Base-by-base conservation (phyloP, 345 rosid species). In the Barbarea vulgaris region DNA sequence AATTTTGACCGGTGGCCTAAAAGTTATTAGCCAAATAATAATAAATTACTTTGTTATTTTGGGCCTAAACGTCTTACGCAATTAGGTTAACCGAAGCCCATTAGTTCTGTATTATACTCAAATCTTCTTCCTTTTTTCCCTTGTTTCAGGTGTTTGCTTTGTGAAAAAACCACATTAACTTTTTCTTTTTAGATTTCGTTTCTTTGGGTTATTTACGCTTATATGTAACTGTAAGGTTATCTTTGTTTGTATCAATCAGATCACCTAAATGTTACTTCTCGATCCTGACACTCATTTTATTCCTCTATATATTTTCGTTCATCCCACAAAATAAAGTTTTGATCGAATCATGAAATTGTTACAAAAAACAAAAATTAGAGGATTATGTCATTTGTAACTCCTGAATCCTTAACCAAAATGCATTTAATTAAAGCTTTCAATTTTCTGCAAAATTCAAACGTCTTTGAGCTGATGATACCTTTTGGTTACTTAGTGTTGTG, bases 401-500 rank as follows among this genome's bases (percentile, higher is more conserved):
- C 70, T 42, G 44, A 41, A 17, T 54, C 47, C 37, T 53, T 37
- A 37, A 39, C 46, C n/a, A 24, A 31, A 64, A 46, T 9, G 15
- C 47, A 41, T n/a, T 39, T 37, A 24, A 14, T 6, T 14, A 6
- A 33, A 48, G 39, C 37, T 51, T 1, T 27, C 19, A 1, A 5
- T 12, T 51, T 22, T 52, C 70, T 61, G 64, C 64, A 69, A 69
- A 69, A 41, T 11, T 61, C 70, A 52, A 39, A 51, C 27, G 51
- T 36, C 52, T n/a, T 48, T 75, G 64, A 57, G 55, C 37, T 59
- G 70, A 61, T 54, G 13, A 55, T 31, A 75, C 69, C 56, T 33
- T 42, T 18, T 55, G 62, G 31, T 75, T 67, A 89, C 82, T 87
- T 86, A 19, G 75, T 68, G 81, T 94, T 94, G 79, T 94, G 97